Percentiles rank a stretch among this genome's conserved stretches.
Evolutionary conservation across 352 stramenopile species (phyloP).

Genomic region (Phytopythium kandeliae): DNA sequence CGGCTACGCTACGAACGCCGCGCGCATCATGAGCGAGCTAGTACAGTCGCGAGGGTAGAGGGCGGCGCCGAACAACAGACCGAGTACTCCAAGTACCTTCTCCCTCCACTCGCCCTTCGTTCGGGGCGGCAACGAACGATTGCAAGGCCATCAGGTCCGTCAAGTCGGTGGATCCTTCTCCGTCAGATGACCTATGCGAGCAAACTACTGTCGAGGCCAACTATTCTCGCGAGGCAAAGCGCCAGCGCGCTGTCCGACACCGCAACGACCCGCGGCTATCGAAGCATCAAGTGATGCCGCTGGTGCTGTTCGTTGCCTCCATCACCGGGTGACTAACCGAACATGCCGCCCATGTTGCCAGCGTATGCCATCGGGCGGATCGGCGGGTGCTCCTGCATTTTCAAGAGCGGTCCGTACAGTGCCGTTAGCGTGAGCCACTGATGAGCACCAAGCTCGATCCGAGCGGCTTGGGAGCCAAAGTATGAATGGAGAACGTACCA

Average conservation of each 20-base stretch:
- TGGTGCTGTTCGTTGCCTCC: neutral
- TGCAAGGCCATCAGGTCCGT: neutral
- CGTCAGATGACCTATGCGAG: neutral
- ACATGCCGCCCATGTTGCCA: slow-evolving; percentile 89
- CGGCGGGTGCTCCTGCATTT: slow-evolving; percentile 73
- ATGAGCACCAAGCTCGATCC: no score
- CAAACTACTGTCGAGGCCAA: slow-evolving; percentile 1
- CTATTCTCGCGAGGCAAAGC: no score
- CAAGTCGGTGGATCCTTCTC: neutral
- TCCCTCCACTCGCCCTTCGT: neutral
- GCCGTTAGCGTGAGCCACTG: no score
- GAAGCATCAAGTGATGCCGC: neutral
- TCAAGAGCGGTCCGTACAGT: neutral
- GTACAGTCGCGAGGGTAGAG: neutral
- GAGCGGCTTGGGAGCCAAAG: no score
- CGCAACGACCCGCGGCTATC: neutral
- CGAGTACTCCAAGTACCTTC: neutral
- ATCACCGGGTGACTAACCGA: slow-evolving; percentile 36
- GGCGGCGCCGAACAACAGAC: neutral
- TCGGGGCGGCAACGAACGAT: no score
- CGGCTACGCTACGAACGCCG: slow-evolving; percentile 1
- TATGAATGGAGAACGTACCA: slow-evolving; percentile 46
- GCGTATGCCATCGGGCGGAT: slow-evolving; percentile 89
- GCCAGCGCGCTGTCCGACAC: no score
- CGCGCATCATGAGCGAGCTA: neutral